Conservation (phyloP, 345 rosid species). For the Trapa bicornis region DNA sequence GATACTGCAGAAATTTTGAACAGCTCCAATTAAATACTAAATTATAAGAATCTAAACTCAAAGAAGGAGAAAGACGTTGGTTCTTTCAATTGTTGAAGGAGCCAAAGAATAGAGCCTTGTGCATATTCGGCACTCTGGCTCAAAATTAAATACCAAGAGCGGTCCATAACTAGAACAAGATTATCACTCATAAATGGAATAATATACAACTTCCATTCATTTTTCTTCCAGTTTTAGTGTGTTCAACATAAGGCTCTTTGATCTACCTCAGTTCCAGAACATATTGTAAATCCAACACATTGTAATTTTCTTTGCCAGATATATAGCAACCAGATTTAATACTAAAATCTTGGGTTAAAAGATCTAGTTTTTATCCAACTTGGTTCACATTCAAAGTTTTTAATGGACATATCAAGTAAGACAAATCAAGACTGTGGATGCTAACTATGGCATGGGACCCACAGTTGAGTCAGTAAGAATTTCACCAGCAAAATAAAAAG, state of each 20-base stretch:
- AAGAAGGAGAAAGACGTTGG: background rate
- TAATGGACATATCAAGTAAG: background rate
- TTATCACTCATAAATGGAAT: background rate
- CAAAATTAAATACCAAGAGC: background rate
- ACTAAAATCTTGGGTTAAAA: background rate
- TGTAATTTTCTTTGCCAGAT: background rate
- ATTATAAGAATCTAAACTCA: background rate
- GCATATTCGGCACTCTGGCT: background rate
- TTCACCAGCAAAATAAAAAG: background rate
- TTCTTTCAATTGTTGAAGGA: background rate
- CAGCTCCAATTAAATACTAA: background rate
- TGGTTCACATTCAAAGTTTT: background rate
- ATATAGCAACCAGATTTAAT: background rate
- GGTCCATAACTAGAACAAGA: background rate
- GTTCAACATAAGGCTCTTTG: background rate
- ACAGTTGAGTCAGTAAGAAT: background rate
- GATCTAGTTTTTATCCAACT: background rate
- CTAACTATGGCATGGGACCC: background rate
- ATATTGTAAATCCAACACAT: background rate
- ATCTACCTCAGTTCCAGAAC: background rate
- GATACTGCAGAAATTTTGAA: conserved; percentile 21
- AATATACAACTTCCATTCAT: background rate
- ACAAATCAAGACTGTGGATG: background rate
- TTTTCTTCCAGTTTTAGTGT: background rate
- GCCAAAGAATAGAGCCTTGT: background rate